phyloP scores from a whole-genome alignment of 2,329 filamentous ascomycete genomes.

The Dothideomycetes sp. region DNA sequence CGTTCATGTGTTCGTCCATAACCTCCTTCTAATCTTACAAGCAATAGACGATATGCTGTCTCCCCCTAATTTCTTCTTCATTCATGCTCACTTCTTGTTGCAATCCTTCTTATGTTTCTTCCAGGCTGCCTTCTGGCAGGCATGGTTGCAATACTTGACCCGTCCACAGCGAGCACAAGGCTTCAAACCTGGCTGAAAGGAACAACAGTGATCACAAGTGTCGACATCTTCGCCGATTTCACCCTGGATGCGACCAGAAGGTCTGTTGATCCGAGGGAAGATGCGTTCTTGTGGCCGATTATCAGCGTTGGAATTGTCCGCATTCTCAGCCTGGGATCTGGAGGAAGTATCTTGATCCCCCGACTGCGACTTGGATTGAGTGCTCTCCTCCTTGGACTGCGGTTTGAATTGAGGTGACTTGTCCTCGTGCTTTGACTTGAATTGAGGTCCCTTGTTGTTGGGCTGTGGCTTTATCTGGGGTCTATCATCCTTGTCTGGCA shows the following conservation, averaged over 20 bases:
- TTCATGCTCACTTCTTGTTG: too few relatives aligned
- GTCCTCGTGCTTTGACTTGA: neutral
- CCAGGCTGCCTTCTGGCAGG: conserved; percentile 28
- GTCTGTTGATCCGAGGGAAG: neutral
- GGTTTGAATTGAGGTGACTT: neutral
- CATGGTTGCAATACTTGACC: conserved; percentile 25
- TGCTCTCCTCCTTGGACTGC: too few relatives aligned
- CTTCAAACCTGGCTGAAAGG: conserved; percentile 1
- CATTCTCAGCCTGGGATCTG: too few relatives aligned
- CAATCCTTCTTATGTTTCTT: conserved; percentile 26
- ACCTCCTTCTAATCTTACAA: too few relatives aligned
- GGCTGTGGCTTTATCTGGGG: neutral
- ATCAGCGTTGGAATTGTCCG: too few relatives aligned
- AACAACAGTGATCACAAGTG: conserved; percentile 6
- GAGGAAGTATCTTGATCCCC: too few relatives aligned
- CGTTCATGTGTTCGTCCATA: too few relatives aligned
- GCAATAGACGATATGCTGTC: too few relatives aligned
- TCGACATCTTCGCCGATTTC: neutral
- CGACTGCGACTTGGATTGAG: too few relatives aligned
- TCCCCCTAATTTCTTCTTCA: too few relatives aligned
- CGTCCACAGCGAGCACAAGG: conserved; percentile 25
- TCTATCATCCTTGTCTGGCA: neutral
- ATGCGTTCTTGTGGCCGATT: too few relatives aligned
- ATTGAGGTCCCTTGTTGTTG: neutral
- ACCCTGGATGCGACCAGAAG: neutral